Percentiles rank a stretch among this genome's conserved stretches.
phyloP scores from a whole-genome alignment of 2,329 filamentous ascomycete species.

The Alternaria metachromatica region DNA sequence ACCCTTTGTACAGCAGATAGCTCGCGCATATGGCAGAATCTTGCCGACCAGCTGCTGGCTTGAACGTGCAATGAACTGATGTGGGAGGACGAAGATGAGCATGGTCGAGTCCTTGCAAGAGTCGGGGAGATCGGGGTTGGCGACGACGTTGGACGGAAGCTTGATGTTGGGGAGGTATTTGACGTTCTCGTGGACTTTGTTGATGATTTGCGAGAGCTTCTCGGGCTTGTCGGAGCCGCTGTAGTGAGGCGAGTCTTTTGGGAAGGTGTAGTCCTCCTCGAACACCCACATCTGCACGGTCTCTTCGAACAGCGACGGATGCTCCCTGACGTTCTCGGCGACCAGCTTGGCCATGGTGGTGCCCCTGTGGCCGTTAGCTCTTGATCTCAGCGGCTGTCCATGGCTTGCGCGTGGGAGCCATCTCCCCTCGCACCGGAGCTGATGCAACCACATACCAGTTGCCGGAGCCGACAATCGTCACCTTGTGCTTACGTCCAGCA shows the following conservation, averaged over 20 bases:
- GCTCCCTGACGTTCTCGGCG: slow-evolving; percentile 83
- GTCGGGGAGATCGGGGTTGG: slow-evolving; percentile 80
- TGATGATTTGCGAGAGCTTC: slow-evolving; percentile 92
- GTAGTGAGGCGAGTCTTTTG: slow-evolving; percentile 76
- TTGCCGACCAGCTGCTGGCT: slow-evolving; percentile 86
- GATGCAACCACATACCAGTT: slow-evolving; percentile 74
- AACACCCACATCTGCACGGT: slow-evolving; percentile 99
- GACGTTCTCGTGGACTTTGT: slow-evolving; percentile 91
- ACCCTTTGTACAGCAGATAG: slow-evolving; percentile 97
- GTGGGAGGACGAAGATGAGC: slow-evolving; percentile 93
- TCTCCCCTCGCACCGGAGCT: neutral
- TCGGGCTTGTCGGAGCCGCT: slow-evolving; percentile 69
- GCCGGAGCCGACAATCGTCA: slow-evolving; percentile 91
- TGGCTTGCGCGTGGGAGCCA: neutral
- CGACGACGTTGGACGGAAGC: slow-evolving; percentile 82
- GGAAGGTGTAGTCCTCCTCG: slow-evolving; percentile 84
- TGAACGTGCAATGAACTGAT: slow-evolving; percentile 91
- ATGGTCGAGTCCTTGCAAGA: slow-evolving; percentile 85
- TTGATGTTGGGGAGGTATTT: slow-evolving; percentile 94
- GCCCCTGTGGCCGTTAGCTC: slow-evolving; percentile 66
- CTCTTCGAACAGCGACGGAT: slow-evolving; percentile 82
- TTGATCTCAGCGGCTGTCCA: neutral
- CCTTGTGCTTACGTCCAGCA: slow-evolving; percentile 79
- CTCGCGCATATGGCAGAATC: slow-evolving; percentile 88
- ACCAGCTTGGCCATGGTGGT: slow-evolving; percentile 97